phyloP scores from a whole-genome alignment of 768 basidiomycete species.

The Mycena rebaudengoi region DNA sequence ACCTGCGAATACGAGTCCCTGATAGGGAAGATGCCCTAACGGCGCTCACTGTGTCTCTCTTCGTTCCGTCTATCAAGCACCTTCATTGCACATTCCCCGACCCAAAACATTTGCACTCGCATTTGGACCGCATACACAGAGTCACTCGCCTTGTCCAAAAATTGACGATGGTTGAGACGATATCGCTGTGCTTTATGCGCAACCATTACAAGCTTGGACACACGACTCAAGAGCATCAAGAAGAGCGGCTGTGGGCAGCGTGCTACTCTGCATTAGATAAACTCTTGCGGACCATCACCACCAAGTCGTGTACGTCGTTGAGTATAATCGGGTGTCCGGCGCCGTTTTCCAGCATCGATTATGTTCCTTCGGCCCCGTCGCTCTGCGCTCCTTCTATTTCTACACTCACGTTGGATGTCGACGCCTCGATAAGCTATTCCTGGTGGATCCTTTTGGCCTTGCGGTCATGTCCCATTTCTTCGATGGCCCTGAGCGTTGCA shows the following conservation, averaged over 20 bases:
- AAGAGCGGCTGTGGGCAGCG: neutral
- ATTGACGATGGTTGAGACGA: neutral
- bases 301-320: constrained; percentile 1
- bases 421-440: neutral
- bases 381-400: neutral
- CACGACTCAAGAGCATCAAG: neutral
- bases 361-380: neutral
- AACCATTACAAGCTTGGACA: neutral
- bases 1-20: neutral
- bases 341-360: neutral
- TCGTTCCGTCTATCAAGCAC: constrained; percentile 4
- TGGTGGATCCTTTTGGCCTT: neutral
- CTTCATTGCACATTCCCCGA: constrained; percentile 1
- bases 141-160: neutral
- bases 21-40: neutral
- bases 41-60: constrained; percentile 5
- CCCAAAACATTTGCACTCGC: neutral
- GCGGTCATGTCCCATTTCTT: neutral
- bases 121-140: neutral
- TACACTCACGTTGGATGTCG: neutral
- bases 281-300: neutral
- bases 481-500: neutral
- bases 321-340: neutral
- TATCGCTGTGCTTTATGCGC: neutral
- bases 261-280: neutral